Conservation (phyloP, 495 filamentous ascomycete genomes). For the Xanthoparmelia taractica region DNA sequence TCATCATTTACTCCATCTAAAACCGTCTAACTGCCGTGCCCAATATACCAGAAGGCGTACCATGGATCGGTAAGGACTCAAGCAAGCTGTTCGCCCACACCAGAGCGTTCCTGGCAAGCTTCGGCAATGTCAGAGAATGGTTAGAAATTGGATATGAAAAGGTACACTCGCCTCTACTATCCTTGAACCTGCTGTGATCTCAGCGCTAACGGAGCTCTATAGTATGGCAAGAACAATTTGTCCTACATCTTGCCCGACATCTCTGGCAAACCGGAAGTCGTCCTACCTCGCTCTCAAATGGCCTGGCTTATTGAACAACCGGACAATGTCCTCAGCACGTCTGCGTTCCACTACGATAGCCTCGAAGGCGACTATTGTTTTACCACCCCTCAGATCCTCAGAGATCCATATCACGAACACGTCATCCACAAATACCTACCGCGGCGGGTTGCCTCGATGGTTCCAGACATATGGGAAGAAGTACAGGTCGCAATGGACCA, state of each 20-base stretch:
- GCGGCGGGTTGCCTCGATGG: constrained; percentile 21
- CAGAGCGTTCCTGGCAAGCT: constrained; percentile 11
- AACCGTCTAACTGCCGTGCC: background rate
- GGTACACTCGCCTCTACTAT: background rate
- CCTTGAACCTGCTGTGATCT: too few species aligned
- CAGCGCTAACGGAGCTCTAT: background rate
- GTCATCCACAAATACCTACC: constrained; percentile 28
- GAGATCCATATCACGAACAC: constrained; percentile 26
- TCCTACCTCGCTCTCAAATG: constrained; percentile 27
- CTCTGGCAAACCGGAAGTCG: constrained; percentile 31
- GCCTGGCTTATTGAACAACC: constrained; percentile 27
- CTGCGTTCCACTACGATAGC: constrained; percentile 27
- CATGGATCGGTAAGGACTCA: constrained; percentile 17
- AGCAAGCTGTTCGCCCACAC: constrained; percentile 9
- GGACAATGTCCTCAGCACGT: constrained; percentile 26
- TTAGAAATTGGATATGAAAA: constrained; percentile 16
- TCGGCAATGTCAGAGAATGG: constrained; percentile 2
- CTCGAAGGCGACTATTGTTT: constrained; percentile 28
- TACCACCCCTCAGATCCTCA: constrained; percentile 24
- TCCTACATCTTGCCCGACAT: constrained; percentile 33
- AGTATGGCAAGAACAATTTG: constrained; percentile 32
- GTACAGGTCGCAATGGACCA: constrained; percentile 25
- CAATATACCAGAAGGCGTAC: constrained; percentile 6
- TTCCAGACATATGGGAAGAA: constrained; percentile 30
- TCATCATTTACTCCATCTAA: constrained; percentile 2